phyloP scores from a whole-genome alignment of 768 basidiomycete genomes.

The Tricholoma matsutake region DNA sequence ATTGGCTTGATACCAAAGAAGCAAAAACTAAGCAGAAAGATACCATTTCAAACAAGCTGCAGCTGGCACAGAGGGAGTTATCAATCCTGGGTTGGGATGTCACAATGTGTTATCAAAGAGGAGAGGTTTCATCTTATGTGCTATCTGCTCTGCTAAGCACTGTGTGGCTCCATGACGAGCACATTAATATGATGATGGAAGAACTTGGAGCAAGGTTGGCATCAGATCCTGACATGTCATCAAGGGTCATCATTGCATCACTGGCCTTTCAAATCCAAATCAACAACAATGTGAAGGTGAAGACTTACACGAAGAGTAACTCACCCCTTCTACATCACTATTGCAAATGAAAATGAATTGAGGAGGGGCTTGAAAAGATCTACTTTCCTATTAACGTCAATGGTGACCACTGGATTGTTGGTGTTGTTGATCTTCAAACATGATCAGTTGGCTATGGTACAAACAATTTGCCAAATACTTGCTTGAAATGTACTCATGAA shows the following conservation, averaged over 20 bases:
- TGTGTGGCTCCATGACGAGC: conserved; percentile 3
- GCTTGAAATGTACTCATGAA: too few species aligned
- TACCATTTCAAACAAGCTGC: background rate
- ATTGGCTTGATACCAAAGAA: background rate
- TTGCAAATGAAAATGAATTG: conserved; percentile 1
- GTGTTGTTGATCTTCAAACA: conserved; percentile 11
- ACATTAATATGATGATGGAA: too few species aligned
- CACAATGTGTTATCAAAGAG: background rate
- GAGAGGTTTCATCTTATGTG: background rate
- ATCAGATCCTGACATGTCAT: background rate
- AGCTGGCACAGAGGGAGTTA: background rate
- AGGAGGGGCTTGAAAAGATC: conserved; percentile 1
- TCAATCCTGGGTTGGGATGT: conserved; percentile 4
- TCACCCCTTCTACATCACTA: background rate
- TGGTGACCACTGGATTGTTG: conserved; percentile 20
- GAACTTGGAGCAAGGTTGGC: conserved; percentile 5
- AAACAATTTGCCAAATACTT: too few species aligned
- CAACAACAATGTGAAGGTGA: background rate
- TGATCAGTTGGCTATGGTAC: conserved; percentile 11
- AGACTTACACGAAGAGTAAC: background rate
- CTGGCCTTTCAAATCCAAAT: conserved; percentile 6
- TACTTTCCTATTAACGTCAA: conserved; percentile 17
- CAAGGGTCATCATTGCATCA: conserved; percentile 5
- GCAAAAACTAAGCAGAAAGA: background rate
- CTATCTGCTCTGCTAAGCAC: conserved; percentile 2